Base-by-base conservation (phyloP, 352 stramenopile genomes). In the Pythium vanterpoolii region DNA sequence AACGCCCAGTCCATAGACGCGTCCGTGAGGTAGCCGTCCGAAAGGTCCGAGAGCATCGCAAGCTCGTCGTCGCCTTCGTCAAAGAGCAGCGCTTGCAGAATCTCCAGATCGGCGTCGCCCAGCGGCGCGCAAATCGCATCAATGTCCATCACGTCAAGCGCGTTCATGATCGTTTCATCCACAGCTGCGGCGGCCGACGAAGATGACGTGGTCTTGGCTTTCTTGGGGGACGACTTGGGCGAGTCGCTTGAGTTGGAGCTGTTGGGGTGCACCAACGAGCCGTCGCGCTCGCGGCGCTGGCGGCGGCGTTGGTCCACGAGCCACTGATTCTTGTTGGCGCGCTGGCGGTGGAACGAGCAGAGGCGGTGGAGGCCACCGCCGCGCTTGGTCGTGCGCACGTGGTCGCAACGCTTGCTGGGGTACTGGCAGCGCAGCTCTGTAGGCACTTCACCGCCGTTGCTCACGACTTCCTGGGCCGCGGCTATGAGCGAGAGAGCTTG, bases 321-420 rank as follows among this genome's bases (percentile, higher is more conserved):
- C 58, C 58, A 65, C 34, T 65, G 58, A 49, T 65, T 65, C 58
- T 65, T 65, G 58, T 65, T 65, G 58, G 58, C 58, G 39, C 51
- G 51, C 28, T 59, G 26, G 39, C 51, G 51, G 28, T 59, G 51
- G 28, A 50, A 50, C 40, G 51, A 50, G 39, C 51, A 59, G 51
- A 59, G 51, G 28, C 51, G 51, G 40, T 59, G 51, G 51, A 59
- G 51, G 0, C 51, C 51, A 26, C 51, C 51, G 28, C 51, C 51
- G 18, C 51, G 51, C 28, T 59, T 59, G 38, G 51, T 59, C 28
- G 51, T 59, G 38, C 51, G 51, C 27, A 59, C 51, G 51, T 50
- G 33, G 38, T 48, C 51, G 40, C 51, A 59, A 26, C 51, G 51
- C 38, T 59, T 59, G 40, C 51, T 59, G 26, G 51, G 58, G 43